Conservation (phyloP, 306 rosid genomes). For the Herpetospermum pedunculosum region DNA sequence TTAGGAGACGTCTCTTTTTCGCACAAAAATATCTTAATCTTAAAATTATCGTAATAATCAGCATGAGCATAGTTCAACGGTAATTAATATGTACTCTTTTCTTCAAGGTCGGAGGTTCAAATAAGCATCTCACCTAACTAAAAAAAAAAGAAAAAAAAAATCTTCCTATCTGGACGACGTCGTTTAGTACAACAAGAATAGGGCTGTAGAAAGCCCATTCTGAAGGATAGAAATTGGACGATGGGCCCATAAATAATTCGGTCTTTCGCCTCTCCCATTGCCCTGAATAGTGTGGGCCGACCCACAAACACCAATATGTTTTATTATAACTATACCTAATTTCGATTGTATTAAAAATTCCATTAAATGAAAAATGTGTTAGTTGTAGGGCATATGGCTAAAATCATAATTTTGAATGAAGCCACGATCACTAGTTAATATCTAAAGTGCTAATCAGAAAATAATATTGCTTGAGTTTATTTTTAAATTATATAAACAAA, state of each 20-base stretch:
- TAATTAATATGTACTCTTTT: too few relatives aligned
- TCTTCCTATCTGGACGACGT: too few relatives aligned
- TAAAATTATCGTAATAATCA: neutral
- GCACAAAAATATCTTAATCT: neutral
- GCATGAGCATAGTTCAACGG: too few relatives aligned
- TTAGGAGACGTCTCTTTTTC: too few relatives aligned
- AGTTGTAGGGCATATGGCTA: neutral
- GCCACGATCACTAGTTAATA: neutral
- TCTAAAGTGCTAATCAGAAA: neutral
- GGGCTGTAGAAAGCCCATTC: neutral
- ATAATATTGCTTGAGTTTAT: neutral
- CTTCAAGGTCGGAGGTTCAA: too few relatives aligned
- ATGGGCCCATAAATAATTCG: neutral
- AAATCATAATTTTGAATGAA: neutral
- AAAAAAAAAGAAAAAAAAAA: too few relatives aligned
- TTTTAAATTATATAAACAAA: neutral
- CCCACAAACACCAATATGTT: neutral
- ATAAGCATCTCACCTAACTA: too few relatives aligned
- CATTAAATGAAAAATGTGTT: neutral
- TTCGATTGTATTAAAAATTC: neutral
- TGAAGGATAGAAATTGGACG: neutral
- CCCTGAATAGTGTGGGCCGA: neutral
- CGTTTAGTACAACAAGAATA: neutral
- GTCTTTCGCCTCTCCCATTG: neutral
- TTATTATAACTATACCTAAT: neutral